Base-by-base conservation (phyloP, 805 yeast genomes). In the Ogataea salicorniae region DNA sequence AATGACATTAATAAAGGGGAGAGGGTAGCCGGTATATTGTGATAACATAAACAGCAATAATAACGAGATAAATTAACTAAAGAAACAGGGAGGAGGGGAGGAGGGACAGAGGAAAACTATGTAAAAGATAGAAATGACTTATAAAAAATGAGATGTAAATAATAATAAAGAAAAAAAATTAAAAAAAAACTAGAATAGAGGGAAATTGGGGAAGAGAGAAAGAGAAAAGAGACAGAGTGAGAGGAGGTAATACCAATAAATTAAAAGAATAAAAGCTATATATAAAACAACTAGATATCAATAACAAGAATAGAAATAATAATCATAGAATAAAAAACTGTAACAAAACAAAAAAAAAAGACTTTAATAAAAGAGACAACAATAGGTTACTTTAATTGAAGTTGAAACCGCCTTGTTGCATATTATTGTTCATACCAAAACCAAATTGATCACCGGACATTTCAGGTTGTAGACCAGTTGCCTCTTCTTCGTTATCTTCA, bases 361-460 rank as follows among this genome's bases (percentile, higher is more conserved):
- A 11, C 26, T 17, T 29, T 13, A 22, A 34, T 20, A 37, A 11
- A 22, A 33, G n/a, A 13, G 18, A 33, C 18, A 26, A 34, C 17
- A 37, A 4, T 26, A 16, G 36, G 29, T 33, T 14, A 37, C 15
- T 34, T 46, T 52, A 66, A 50, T 67, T 67, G 48, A 79, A 80
- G 56, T 76, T 73, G 64, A 79, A 80, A 48, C 75, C 75, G 46
- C 71, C 72, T 56, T 71, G 75, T 48, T 58, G 64, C 43, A 57
- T 46, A 53, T 72, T 81, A 45, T 76, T 77, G 55, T 78, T 74
- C 52, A 87, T 80, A 52, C 96, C 96, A 68, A 94, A 94, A 1
- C 90, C 89, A 68, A 86, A 94, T 42, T 92, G 83, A 59, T 86
- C 89, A 39, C 95, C 96, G 50, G 81, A 79, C 55, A 54, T 53